Base-by-base conservation (phyloP, 192 early-diverging fungal species). In the Linnemannia hyalina region DNA sequence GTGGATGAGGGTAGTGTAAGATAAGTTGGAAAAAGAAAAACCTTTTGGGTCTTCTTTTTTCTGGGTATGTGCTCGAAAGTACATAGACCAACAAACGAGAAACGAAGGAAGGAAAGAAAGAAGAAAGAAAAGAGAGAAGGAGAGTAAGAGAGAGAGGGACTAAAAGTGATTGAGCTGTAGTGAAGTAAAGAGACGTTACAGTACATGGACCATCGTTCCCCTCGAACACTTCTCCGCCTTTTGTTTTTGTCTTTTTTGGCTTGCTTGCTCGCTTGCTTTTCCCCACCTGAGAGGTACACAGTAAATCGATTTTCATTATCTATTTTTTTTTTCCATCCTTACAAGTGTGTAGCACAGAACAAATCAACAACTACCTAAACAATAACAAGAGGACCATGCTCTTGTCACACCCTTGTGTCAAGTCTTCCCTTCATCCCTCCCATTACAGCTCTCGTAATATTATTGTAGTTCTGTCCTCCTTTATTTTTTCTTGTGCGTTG, bases 141-240 rank as follows among this genome's bases (percentile, higher is more conserved):
- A 44, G 44, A 11, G 44, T 11, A 44, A 46, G 44, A 32, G 60
- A 15, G 60, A 65, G 60, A 65, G 60, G 29, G 60, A 65, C 60
- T 32, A 65, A 65, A 32, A 65, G 11, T 29, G 26, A 63, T 63
- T 63, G 60, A 32, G 60, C n/a, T 29, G 35, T 65, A 65, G 29
- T 29, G 60, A 65, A 13, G 18, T 22, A 0, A 0, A 29, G 29
- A 9, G 23, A 35, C 44, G 26, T 11, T 11, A 65, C n/a, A n/a
- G n/a, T n/a, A n/a, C 60, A 65, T 65, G 60, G 60, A 65, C 60
- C 60, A 65, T 65, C 60, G 60, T 65, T 65, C 60, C 60, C 60
- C 60, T 63, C 60, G 11, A 13, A 46, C 11, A 1, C 52, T 20
- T 60, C 57, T 20, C n/a, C 57, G 55, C 55, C 6, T n/a, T 57